Evolutionary conservation across 257 asterid genomes (phyloP).

Genomic region (Nicotiana attenuata): DNA sequence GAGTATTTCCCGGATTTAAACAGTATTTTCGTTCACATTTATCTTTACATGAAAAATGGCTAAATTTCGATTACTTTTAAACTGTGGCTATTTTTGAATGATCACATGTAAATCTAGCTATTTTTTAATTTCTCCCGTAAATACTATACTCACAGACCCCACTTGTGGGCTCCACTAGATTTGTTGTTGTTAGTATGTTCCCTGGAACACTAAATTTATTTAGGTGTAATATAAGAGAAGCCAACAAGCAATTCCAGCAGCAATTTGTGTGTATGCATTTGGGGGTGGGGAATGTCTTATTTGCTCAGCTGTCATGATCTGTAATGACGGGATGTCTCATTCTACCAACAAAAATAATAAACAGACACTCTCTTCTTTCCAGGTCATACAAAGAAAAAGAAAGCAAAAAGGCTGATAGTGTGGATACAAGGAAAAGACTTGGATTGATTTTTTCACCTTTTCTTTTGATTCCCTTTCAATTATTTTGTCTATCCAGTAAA

Average conservation of each 20-base stretch:
- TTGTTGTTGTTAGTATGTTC: too few relatives aligned
- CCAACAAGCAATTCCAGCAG: slow-evolving; percentile 9
- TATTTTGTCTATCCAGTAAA: slow-evolving; percentile 29
- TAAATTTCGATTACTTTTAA: too few relatives aligned
- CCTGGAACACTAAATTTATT: not conserved
- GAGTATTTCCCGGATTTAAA: too few relatives aligned
- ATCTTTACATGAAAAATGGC: too few relatives aligned
- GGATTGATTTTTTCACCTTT: slow-evolving; percentile 14
- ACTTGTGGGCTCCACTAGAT: too few relatives aligned
- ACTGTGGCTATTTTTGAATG: too few relatives aligned
- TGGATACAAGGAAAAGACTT: slow-evolving; percentile 19
- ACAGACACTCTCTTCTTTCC: slow-evolving; percentile 23
- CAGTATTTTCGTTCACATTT: too few relatives aligned
- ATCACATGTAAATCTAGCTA: too few relatives aligned
- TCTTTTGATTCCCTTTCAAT: slow-evolving; percentile 37
- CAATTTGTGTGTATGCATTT: slow-evolving; percentile 7
- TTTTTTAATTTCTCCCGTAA: too few relatives aligned
- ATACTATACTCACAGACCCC: too few relatives aligned
- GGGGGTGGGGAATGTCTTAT: slow-evolving; percentile 21
- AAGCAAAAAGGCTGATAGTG: slow-evolving; percentile 18
- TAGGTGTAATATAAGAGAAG: not conserved
- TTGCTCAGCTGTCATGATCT: slow-evolving; percentile 45
- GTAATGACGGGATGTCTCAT: slow-evolving; percentile 19
- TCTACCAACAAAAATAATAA: slow-evolving; percentile 17
- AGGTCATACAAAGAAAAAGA: slow-evolving; percentile 28